Conservation (phyloP, 257 asterid genomes). For the Solanum chiquidenum region DNA sequence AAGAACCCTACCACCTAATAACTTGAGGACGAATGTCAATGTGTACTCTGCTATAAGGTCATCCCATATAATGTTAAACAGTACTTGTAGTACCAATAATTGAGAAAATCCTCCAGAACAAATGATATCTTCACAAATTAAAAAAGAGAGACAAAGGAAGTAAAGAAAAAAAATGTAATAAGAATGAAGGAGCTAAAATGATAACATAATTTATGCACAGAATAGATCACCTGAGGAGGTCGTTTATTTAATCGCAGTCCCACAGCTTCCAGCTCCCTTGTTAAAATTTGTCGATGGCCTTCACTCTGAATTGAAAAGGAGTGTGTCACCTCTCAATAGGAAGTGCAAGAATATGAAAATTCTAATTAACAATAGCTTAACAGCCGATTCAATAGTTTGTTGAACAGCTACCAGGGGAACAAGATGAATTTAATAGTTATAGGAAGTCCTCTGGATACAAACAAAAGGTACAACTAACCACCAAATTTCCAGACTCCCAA, state of each 20-base stretch:
- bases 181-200: neutral
- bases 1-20: neutral
- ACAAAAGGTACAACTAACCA: neutral
- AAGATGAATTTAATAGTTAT: neutral
- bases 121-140: neutral
- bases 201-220: neutral
- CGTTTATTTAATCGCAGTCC: conserved; percentile 91
- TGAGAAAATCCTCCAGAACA: neutral
- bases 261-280: conserved; percentile 95
- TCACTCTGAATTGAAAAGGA: conserved; percentile 50
- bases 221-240: conserved; percentile 73
- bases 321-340: neutral
- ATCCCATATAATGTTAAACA: neutral
- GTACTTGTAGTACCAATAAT: neutral
- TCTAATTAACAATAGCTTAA: neutral
- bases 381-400: neutral
- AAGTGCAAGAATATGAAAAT: neutral
- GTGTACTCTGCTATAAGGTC: neutral
- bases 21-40: neutral
- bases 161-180: neutral
- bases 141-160: neutral
- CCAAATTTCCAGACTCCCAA: neutral
- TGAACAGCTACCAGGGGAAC: neutral
- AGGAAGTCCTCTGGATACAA: neutral
- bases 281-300: conserved; percentile 96